These are phyloP conservation scores for Neofusicoccum sp. DNA, from an alignment of 2,329 filamentous ascomycete species.

Conservation along the genomic window DNA sequence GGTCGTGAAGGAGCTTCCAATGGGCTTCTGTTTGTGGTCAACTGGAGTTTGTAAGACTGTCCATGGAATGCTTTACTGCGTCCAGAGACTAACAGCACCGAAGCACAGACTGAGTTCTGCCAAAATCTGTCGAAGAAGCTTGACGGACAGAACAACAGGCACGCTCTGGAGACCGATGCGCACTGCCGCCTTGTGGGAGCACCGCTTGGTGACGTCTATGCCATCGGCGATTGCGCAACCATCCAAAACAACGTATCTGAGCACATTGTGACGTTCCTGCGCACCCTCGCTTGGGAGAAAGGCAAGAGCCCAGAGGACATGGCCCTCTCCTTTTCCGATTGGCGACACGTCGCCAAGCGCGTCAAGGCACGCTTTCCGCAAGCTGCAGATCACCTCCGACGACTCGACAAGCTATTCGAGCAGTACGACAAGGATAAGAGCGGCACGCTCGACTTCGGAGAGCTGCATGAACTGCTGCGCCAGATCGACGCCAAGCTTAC, in stretches of 20 bases:
- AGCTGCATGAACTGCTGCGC: slow-evolving; percentile 80
- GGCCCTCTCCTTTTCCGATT: slow-evolving; percentile 81
- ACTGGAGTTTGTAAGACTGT: slow-evolving; percentile 69
- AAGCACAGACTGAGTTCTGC: slow-evolving; percentile 74
- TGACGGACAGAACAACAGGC: slow-evolving; percentile 76
- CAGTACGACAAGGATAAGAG: slow-evolving; percentile 91
- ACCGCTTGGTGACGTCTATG: slow-evolving; percentile 91
- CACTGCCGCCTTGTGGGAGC: slow-evolving; percentile 87
- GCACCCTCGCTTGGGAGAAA: slow-evolving; percentile 85
- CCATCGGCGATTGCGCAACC: slow-evolving; percentile 91
- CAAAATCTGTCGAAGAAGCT: slow-evolving; percentile 76
- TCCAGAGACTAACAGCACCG: neutral
- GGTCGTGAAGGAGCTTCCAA: slow-evolving; percentile 88
- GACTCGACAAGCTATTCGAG: slow-evolving; percentile 86
- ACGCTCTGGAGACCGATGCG: slow-evolving; percentile 90
- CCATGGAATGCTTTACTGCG: neutral
- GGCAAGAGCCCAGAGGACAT: slow-evolving; percentile 88
- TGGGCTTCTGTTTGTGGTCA: slow-evolving; percentile 96
- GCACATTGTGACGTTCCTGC: slow-evolving; percentile 85
- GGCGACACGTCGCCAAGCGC: slow-evolving; percentile 77
- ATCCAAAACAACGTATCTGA: slow-evolving; percentile 97
- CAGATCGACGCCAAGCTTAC: slow-evolving; percentile 96
- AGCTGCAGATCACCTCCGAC: slow-evolving; percentile 78
- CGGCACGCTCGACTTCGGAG: slow-evolving; percentile 90
- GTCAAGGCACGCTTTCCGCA: slow-evolving; percentile 91